Conservation (phyloP, 495 filamentous ascomycete genomes). For the Aspergillus carlsbadensis region DNA sequence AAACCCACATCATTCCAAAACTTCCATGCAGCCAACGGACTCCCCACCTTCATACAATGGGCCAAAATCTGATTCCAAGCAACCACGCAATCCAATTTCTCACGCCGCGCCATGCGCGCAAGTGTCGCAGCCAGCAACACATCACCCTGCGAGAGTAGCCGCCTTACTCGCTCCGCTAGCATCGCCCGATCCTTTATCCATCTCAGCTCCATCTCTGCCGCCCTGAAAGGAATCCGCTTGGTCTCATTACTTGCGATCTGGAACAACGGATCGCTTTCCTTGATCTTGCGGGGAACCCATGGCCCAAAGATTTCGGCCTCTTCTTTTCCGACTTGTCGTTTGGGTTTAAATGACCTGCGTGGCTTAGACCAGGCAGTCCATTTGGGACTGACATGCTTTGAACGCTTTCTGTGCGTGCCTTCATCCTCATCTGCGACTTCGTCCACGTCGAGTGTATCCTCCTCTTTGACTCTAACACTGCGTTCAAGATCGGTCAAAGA, state of each 20-base stretch:
- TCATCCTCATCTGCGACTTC: no score
- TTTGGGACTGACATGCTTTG: no score
- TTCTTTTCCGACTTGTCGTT: no score
- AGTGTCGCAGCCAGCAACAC: slow-evolving; percentile 62
- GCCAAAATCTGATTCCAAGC: slow-evolving; percentile 72
- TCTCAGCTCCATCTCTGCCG: slow-evolving; percentile 53
- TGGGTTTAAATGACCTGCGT: no score
- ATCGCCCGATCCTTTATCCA: slow-evolving; percentile 65
- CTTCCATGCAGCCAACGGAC: slow-evolving; percentile 63
- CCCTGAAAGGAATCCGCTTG: slow-evolving; percentile 14
- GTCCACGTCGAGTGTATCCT: background rate
- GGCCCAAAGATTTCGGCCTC: no score
- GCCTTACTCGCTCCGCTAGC: slow-evolving; percentile 61
- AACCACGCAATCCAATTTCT: slow-evolving; percentile 57
- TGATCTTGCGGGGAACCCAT: no score
- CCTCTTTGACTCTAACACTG: no score
- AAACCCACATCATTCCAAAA: slow-evolving; percentile 75
- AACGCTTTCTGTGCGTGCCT: no score
- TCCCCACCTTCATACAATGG: slow-evolving; percentile 59
- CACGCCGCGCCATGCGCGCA: slow-evolving; percentile 62
- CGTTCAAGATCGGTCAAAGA: no score
- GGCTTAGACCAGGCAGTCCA: no score
- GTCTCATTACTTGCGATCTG: slow-evolving; percentile 1
- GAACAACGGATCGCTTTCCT: slow-evolving; percentile 1
- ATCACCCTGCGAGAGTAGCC: slow-evolving; percentile 51